Base-by-base conservation (phyloP, 1,284 basidiomycete species). In the Moesziomyces parantarcticus region DNA sequence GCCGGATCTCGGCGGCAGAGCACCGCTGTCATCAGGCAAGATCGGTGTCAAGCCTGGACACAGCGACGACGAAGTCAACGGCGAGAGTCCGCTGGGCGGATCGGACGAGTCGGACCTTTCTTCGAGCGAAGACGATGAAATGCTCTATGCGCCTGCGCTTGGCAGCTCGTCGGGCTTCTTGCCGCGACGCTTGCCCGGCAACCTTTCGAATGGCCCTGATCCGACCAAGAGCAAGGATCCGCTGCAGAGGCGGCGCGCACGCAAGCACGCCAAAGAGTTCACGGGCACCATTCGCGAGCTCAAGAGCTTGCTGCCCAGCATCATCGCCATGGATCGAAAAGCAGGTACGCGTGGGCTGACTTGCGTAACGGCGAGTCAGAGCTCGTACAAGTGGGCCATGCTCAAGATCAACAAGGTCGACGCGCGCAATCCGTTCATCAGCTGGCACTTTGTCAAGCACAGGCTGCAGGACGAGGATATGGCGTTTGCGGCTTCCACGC, bases 341-440 rank as follows among this genome's bases (percentile, higher is more conserved):
- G 65, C 65, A 9, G 52, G 47, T 1, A 42, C 52, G 13, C 60
- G 55, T 7, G 43, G 57, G 8, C 46, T 48, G n/a, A 72, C 63
- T 2, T 56, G 52, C 3, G 50, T 67, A 3, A 48, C 45, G 2
- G 70, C 70, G 3, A 61, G 65, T 32, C 64, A 63, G 23, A 64
- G 47, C 36, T 76, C 58, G 48, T 63, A 68, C 55, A 71, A 68
- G 49, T 74, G 65, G 58, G 58, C 64, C 11, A 58, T 59, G 65
- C 50, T 73, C 36, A 74, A 71, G 60, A 56, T 70, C 59, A 68
- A 68, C 32, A 70, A 73, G 34, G 61, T 79, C 3, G 76, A 76
- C 29, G 74, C 79, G 1, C 69, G 76, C 34, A 83, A 83, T 34
- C 81, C 81, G 5, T 83, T 82, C 61, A 73, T 82, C 55, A 66